phyloP scores from a whole-genome alignment of 805 yeast genomes.

The Clavispora carvajalis region DNA sequence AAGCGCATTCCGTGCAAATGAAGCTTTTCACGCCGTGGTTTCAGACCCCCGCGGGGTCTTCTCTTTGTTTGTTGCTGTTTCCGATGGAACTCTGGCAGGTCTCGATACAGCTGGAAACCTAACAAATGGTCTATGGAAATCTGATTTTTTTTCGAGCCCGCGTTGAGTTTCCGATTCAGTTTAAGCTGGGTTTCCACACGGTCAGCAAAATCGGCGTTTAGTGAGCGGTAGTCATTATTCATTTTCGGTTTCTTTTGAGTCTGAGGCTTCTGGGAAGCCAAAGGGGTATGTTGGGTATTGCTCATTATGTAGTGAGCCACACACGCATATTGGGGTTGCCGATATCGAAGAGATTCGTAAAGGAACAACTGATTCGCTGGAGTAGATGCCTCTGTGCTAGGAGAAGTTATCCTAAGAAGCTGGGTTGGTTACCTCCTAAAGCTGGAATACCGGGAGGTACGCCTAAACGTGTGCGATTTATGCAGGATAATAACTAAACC shows the following conservation, averaged over 20 bases:
- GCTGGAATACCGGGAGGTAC: background rate
- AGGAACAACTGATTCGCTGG: background rate
- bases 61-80: slow-evolving; percentile 12
- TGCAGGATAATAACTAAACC: background rate
- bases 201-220: slow-evolving; percentile 5
- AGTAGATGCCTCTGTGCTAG: no score
- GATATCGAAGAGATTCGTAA: background rate
- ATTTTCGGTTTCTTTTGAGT: background rate
- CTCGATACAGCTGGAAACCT: slow-evolving; percentile 45
- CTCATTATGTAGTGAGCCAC: slow-evolving; percentile 1
- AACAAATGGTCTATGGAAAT: slow-evolving; percentile 61
- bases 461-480: background rate
- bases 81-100: slow-evolving; percentile 31
- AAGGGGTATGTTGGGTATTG: background rate
- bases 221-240: background rate
- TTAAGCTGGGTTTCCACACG: slow-evolving; percentile 6
- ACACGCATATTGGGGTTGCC: slow-evolving; percentile 2
- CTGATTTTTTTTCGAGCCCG: slow-evolving; percentile 36
- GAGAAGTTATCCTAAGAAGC: background rate
- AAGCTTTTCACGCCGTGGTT: slow-evolving; percentile 19
- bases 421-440: background rate
- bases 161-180: slow-evolving; percentile 4
- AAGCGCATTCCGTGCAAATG: slow-evolving; percentile 60
- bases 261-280: background rate
- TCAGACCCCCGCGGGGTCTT: background rate